Base-by-base conservation (phyloP, 129 eudicot species). In the Artemisia annua region DNA sequence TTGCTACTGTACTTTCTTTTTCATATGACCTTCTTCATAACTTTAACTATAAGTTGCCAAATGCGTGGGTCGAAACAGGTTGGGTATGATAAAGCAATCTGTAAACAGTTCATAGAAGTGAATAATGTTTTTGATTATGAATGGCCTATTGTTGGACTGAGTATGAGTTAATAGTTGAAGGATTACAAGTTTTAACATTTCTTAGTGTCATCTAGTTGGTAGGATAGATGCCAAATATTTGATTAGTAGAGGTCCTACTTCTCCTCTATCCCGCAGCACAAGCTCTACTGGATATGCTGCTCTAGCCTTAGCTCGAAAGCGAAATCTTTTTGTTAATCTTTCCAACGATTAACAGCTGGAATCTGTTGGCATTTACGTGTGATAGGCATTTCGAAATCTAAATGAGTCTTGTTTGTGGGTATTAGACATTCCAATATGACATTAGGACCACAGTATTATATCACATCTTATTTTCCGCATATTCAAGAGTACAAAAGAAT, bases 401-500 rank as follows among this genome's bases (percentile, higher is more conserved):
- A 53, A 63, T 26, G 43, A 39, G 44, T 65, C 12, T 52, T 64
- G 24, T 53, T 20, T 64, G 55, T 51, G 56, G 65, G 55, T 74
- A 3, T 63, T 74, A 30, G 32, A 19, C 55, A 51, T 56, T 70
- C 19, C 19, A 24, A 26, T 11, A 62, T 3, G 35, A 14, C 24
- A 64, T 46, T 56, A 53, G 82, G 72, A 71, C 77, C 77, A 78
- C 72, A 26, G 28, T 63, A 52, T 52, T 49, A 22, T 26, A 69
- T 70, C 67, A 70, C 54, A 78, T 63, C 67, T 69, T 50, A 74
- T 56, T 76, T 81, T 76, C 71, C 12, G 65, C 75, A 50, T 76
- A 12, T 66, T 67, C 76, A 57, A 72, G 60, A 61, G 67, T 70
- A 70, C 16, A 78, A 52, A 39, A 46, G 66, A 81, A 71, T 76